These are phyloP conservation scores for Trichoderma harzianum DNA, from an alignment of 2,329 filamentous ascomycete genomes.

Conservation along the genomic window DNA sequence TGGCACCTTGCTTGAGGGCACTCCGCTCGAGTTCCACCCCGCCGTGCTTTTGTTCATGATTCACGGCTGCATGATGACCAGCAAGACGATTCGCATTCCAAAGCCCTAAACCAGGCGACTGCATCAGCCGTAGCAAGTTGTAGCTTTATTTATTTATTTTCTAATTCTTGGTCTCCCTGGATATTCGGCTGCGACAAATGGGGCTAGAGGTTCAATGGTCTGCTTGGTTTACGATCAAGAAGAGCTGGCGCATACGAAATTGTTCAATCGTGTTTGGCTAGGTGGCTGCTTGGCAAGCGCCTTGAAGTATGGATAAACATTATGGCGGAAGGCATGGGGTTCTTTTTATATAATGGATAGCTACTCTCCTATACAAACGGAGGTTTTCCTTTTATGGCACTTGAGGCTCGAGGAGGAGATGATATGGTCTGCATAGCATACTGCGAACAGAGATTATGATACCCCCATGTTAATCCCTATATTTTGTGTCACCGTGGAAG, in stretches of 20 bases:
- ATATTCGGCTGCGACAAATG: slow-evolving; percentile 4
- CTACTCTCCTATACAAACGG: not conserved
- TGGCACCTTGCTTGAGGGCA: slow-evolving; percentile 65
- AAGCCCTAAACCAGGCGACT: slow-evolving; percentile 58
- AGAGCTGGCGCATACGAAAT: slow-evolving; percentile 4
- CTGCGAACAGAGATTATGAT: slow-evolving; percentile 20
- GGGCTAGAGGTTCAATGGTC: slow-evolving; percentile 6
- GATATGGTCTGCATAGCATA: slow-evolving; percentile 13
- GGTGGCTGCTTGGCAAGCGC: not conserved
- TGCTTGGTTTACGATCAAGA: slow-evolving; percentile 9
- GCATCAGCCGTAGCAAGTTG: not conserved
- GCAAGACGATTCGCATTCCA: slow-evolving; percentile 89
- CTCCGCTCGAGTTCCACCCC: slow-evolving; percentile 78
- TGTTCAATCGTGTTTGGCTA: not conserved
- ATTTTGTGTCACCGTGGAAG: not conserved
- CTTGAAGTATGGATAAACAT: not conserved
- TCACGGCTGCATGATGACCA: slow-evolving; percentile 94
- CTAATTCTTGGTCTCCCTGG: slow-evolving; percentile 4
- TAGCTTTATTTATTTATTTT: not conserved
- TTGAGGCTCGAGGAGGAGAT: slow-evolving; percentile 1
- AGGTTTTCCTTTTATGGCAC: not conserved
- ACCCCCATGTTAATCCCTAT: not conserved
- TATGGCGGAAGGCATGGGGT: not conserved
- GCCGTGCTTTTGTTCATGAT: slow-evolving; percentile 74
- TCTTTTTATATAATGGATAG: not conserved